Base-by-base conservation (phyloP, 176 grass and related monocot genomes). In the Tuctoria greenei region DNA sequence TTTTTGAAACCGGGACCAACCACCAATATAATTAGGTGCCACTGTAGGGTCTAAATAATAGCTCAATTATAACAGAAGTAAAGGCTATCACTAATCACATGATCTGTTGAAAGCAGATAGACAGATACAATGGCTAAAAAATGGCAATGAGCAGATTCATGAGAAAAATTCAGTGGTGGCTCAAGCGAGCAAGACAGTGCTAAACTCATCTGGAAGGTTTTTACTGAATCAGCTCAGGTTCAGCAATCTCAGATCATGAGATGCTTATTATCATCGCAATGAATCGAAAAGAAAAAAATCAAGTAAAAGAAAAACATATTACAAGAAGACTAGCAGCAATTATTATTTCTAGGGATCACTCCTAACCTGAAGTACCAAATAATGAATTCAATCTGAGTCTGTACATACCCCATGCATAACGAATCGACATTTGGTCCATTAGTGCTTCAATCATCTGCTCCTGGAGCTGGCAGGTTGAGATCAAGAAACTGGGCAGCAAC, bases 401-500 rank as follows among this genome's bases (percentile, higher is more conserved):
- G 64, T 58, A 86, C 72, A 76, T 71, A 52, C 64, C 64, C 37
- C 13, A 3, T 54, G 61, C 64, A 17, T 6, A 20, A 21, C 4
- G 35, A 8, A 84, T 51, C 23, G 64, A 73, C 66, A 31, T 0
- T 66, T 16, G 50, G 28, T 43, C 31, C 77, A 36, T 67, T 65
- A 24, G 54, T 74, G 38, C 45, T 79, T 73, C 45, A 89, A 18
- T 83, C 83, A 12, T 86, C 86, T 15, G 74, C 72, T 39, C 60
- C 61, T 25, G 90, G 86, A 69, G 86, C 86, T 50, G 90, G 86
- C 39, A 89, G 72, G 38, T 92, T 92, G 83, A 92, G 90, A 86
- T 89, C 83, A 82, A 89, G 69, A 51, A 80, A 86, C 39, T 78
- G 8, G 27, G 58, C 44, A 18, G 61, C 23, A 13, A 34, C 10